Evolutionary conservation across 2,329 filamentous ascomycete species (phyloP).

Genomic region (Trichoderma asperellum): DNA sequence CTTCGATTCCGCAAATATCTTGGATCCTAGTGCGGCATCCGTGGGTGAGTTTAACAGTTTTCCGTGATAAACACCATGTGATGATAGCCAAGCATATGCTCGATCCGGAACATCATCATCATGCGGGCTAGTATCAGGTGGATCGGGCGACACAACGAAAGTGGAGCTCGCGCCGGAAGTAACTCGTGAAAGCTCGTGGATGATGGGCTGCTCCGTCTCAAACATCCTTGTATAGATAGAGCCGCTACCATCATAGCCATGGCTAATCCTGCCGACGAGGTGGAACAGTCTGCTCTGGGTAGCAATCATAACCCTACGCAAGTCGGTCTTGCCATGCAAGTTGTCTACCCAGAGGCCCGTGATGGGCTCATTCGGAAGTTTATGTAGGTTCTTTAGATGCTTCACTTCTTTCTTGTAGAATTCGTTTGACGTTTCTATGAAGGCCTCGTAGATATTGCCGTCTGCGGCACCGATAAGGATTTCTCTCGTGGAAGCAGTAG

Average conservation of each 20-base stretch:
- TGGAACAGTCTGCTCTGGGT: constrained; percentile 80
- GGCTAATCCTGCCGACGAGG: constrained; percentile 76
- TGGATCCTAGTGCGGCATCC: constrained; percentile 67
- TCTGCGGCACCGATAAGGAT: constrained; percentile 91
- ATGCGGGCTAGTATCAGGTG: constrained; percentile 56
- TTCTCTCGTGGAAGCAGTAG: constrained; percentile 91
- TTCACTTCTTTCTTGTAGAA: constrained; percentile 96
- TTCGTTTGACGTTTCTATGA: constrained; percentile 90
- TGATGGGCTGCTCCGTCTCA: constrained; percentile 78
- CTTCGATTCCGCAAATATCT: constrained; percentile 78
- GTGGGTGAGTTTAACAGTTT: constrained; percentile 67
- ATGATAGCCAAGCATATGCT: constrained; percentile 87
- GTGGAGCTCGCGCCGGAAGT: constrained; percentile 60
- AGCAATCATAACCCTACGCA: constrained; percentile 76
- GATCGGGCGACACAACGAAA: constrained; percentile 77
- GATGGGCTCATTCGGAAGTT: constrained; percentile 78
- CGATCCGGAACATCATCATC: constrained; percentile 69
- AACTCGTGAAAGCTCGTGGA: constrained; percentile 71
- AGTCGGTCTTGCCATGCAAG: constrained; percentile 68
- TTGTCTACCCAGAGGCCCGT: constrained; percentile 85
- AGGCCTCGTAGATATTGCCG: constrained; percentile 92
- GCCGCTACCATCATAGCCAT: constrained; percentile 76
- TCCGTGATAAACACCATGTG: constrained; percentile 87
- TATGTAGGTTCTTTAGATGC: constrained; percentile 83
- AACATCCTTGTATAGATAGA: constrained; percentile 89